Evolutionary conservation across 176 grass and related monocot species (phyloP), one percentile per base, ranked within the genome.

Genomic region (Areca catechu): DNA sequence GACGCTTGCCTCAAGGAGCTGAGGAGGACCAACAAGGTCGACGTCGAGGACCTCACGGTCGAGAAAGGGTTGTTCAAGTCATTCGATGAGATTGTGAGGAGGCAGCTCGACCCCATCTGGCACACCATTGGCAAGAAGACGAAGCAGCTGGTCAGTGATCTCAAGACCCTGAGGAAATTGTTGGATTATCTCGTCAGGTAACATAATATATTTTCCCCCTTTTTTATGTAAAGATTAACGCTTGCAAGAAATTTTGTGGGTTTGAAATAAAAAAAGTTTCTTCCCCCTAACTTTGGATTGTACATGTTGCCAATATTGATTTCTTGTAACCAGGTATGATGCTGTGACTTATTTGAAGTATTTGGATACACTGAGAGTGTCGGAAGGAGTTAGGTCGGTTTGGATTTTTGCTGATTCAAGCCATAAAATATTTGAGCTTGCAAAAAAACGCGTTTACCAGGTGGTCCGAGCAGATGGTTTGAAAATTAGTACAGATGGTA

Each of bases 81-180:
- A 12, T 96, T 96, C 16, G 91, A 96, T 64, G 91, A 96, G 74
- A 90, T 96, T 23, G 83, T 96, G 43, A 76, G 86, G 73, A 74
- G 77, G 59, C 91, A 96, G 61, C 86, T 90, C 19, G 91, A 96
- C 63, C 86, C 91, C 57, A 90, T 96, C 52, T 96, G 91, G 91
- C 83, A 96, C 70, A 90, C 86, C 43, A 75, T 96, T n/a, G 91
- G 91, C 47, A 96, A 88, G 83, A 96, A 96, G 80, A 90, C 91
- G 30, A 96, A 96, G 70, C 91, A 96, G 75, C 91, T 96, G 22
- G 86, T 96, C 19, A 57, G 77, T n/a, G 91, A 96, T 77, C 91
- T 96, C 61, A 87, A 85, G 81, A 96, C 91, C 57, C 80, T 96
- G 5, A 78, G 91, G 51, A 96, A 96, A 56, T 74, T 96, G 71